Evolutionary conservation across 768 basidiomycete species (phyloP), one percentile per base, ranked within the genome.

Genomic region (Amanita phalloides): DNA sequence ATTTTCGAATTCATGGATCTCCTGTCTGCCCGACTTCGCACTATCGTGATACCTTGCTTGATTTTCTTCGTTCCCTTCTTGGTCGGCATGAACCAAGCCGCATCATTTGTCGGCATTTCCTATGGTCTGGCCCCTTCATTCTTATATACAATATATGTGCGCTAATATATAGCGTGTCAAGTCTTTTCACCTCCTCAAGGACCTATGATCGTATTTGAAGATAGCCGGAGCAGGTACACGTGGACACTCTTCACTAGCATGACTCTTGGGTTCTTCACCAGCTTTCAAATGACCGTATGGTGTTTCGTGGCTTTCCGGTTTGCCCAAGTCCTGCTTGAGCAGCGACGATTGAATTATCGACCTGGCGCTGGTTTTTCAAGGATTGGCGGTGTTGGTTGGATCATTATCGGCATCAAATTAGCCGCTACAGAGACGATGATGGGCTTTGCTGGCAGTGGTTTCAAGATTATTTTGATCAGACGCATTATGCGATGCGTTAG

Each of bases 321-420:
- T 25, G 59, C 71, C 30, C 71, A 62, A 25, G 77, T 74, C 23
- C 58, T 81, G 45, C 35, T 78, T 8, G 68, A 76, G 48, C 76
- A 79, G 59, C 75, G 76, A 14, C 66, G 66, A 6, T 76, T 82
- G 47, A 79, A 84, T 53, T 62, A 64, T 1, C 60, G 69, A 6
- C 65, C 65, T 9, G 66, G 67, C 42, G 73, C 77, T 53, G 68
- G 73, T 49, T 62, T 66, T 0, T 75, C 80, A 61, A 63, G 77
- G 17, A 68, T 82, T 56, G 75, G 71, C 53, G 88, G 87, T 8
- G 74, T 78, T 8, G 77, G 70, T 14, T 90, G 85, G 86, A 70
- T 88, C 42, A 67, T 74, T n/a, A 67, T 60, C 0, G 84, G 78
- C 3, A 60, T 84, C 51, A 76, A 79, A 58, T 59, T 89, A 23